Base-by-base conservation (phyloP, 305 asterid species). In the Fraxinus nigra region DNA sequence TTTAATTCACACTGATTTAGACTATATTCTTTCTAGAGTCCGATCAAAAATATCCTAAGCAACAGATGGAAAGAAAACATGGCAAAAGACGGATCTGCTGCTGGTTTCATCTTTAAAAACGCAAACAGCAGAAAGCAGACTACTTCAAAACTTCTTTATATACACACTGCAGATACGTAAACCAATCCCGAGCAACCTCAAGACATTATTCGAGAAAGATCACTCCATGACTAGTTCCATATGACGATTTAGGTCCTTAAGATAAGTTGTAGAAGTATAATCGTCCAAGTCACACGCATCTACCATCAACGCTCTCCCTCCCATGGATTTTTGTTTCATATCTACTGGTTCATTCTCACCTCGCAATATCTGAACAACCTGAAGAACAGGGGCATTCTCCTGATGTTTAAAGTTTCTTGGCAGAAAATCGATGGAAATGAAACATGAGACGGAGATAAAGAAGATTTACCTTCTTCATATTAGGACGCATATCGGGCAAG, bases 171-270 rank as follows among this genome's bases (percentile, higher is more conserved):
- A 56, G 33, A 22, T 70, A 43, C 72, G 6, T 74, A 78, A 38
- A 35, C 72, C 22, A 79, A 18, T 65, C 18, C 73, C 20, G 73
- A 72, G 61, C 76, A 51, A 70, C 43, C 76, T 56, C 61, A 69
- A 56, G 70, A 30, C 7, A 5, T 10, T 46, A 16, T 18, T 16
- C 54, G 76, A 22, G 59, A 33, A 24, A 35, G 1, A 22, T 85
- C 87, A 92, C 89, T 94, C 99, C 99, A 94, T 91, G 7, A 92
- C 92, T 11, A 95, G 95, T 83, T 95, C 89, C 97, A 85, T 92
- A 79, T 95, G 99, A 40, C 98, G 98, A 86, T 91, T 88, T 56
- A 95, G 89, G 88, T 95, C 97, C 77, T 92, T 91, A 22, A 90
- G 82, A 79, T 95, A 95, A 5, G 94, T 91, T 4, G 97, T 89